Base-by-base conservation (phyloP, 495 filamentous ascomycete species). In the Lichenothelia convexa region DNA sequence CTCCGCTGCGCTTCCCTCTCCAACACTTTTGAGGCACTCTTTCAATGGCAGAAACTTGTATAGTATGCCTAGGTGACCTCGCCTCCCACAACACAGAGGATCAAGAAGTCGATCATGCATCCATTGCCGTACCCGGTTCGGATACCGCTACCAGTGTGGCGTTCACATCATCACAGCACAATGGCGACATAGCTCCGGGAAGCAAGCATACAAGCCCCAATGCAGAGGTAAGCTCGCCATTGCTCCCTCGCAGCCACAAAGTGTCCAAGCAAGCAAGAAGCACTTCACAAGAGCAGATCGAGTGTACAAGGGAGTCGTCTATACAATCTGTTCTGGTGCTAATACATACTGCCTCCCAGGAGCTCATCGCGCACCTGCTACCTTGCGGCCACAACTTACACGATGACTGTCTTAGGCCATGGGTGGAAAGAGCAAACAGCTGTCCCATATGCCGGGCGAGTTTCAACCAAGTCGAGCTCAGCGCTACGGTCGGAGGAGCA, bases 401-500 rank as follows among this genome's bases (percentile, higher is more conserved):
- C 53, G 74, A 99, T 56, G 73, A 77, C 33, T 99, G 89, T 50
- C 60, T 99, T 39, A 74, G 76, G 46, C 80, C 82, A 39, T 99
- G 89, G 89, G 81, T 79, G 21, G 82, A 89, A 58, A 74, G 87
- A 50, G 87, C 91, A 38, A 99, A 95, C 58, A 93, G 84, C 52
- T 99, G 89, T 52, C 89, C 89, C 11, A 91, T 95, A 55, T 99
- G 89, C 55, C 80, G 89, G 39, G 76, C 78, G 48, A 76, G 63
- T 46, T 95, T 95, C 60, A 83, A 94, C 56, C 54, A 74, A 46
- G 91, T 95, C 37, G 73, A 86, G 50, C 75, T 94, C 36, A 79
- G 71, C 47, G 71, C 78, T 41, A 26, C 12, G 33, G 43, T 34
- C 45, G 18, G 50, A 93, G 86, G 82, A 27, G 63, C 64, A 33